Conservation (phyloP, 1,139 yeast genomes). For the Wickerhamomyces sp. region DNA sequence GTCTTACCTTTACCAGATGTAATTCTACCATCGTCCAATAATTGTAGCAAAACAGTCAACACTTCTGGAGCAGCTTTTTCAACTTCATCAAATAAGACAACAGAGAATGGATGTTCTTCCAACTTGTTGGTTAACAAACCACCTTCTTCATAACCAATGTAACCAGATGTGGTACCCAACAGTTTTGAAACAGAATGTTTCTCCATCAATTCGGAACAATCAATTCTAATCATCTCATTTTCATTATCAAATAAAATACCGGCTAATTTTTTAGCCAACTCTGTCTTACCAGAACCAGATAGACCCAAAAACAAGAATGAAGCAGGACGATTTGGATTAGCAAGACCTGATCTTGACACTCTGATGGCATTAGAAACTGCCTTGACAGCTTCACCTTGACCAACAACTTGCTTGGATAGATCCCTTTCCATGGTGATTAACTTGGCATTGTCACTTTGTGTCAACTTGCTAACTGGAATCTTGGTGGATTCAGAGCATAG, state of each 20-base stretch:
- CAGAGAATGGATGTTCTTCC: slow-evolving; percentile 90
- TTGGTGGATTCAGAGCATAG: slow-evolving; percentile 97
- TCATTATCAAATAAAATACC: slow-evolving; percentile 95
- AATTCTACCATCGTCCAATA: slow-evolving; percentile 94
- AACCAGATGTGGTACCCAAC: slow-evolving; percentile 97
- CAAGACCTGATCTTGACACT: slow-evolving; percentile 89
- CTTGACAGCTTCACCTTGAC: slow-evolving; percentile 93
- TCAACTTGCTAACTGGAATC: slow-evolving; percentile 94
- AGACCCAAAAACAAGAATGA: slow-evolving; percentile 92
- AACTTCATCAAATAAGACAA: slow-evolving; percentile 89
- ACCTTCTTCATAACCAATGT: slow-evolving; percentile 97
- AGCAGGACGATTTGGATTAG: slow-evolving; percentile 95
- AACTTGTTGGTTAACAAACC: slow-evolving; percentile 92
- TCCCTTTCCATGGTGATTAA: slow-evolving; percentile 92
- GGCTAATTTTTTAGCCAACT: slow-evolving; percentile 92
- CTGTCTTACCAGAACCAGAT: slow-evolving; percentile 98
- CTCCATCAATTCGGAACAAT: slow-evolving; percentile 93
- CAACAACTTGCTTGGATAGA: slow-evolving; percentile 79
- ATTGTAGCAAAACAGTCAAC: slow-evolving; percentile 81
- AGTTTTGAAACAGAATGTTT: slow-evolving; percentile 93
- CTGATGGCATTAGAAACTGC: slow-evolving; percentile 95
- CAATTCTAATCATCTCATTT: slow-evolving; percentile 93
- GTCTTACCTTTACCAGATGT: slow-evolving; percentile 93
- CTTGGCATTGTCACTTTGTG: slow-evolving; percentile 92
- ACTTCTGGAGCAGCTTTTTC: slow-evolving; percentile 99